Base-by-base conservation (phyloP, 805 yeast species). In the Candida pseudoglaebosa region DNA sequence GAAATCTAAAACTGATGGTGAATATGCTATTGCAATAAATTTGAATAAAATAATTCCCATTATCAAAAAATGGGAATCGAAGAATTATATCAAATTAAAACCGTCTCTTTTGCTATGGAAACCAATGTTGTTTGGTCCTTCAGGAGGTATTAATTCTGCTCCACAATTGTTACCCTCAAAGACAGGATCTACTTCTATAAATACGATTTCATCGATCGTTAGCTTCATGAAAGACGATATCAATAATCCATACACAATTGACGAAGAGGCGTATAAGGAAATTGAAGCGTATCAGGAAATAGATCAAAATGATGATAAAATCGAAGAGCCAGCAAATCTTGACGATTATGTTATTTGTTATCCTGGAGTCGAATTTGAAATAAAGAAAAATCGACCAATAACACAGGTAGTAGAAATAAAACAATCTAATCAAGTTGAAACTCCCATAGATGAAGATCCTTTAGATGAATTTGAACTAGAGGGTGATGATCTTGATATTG, bases 121-220 rank as follows among this genome's bases (percentile, higher is more conserved):
- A 49, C 89, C 90, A 1, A 72, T 85, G 60, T 73, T 85, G n/a
- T 73, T 79, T 50, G 95, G 95, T 0, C 91, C 93, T 0, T 82
- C 90, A 0, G 88, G 93, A 16, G 95, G 95, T 10, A 81, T 87
- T 24, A 83, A 84, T 50, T 77, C 83, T 0, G 78, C 77, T 0
- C 71, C 77, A 1, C 66, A 74, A 1, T 55, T 54, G 61, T 64
- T 61, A 24, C 33, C 24, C 19, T 20, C 31, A 7, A 36, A 34
- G 44, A 37, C 40, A 44, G 49, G 34, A 44, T 32, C 50, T 1
- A 45, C 50, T 13, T 46, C 61, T 17, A 59, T 64, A 57, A 72
- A 75, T 32, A 77, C 76, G 48, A 77, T 84, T 17, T 70, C 82
- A 1, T 60, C 76, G 47, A 68, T 84, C 34, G 62, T 75, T 4